Evolutionary conservation across 1,284 basidiomycete genomes (phyloP).

Genomic region (Pholiota adiposa): DNA sequence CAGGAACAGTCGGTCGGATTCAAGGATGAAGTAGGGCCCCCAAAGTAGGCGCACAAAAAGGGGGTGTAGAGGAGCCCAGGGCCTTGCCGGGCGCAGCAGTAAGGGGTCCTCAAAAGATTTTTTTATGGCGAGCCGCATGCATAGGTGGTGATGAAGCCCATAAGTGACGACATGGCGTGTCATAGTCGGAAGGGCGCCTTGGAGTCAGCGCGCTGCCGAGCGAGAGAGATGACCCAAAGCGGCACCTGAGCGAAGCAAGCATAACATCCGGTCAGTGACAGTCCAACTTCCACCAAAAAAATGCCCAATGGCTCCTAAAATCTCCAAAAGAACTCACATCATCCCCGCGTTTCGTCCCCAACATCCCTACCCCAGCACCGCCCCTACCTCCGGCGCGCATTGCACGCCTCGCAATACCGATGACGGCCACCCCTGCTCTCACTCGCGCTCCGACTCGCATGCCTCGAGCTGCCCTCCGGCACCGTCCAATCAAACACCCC

Average conservation of each 20-base stretch:
- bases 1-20: neutral
- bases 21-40: neutral
- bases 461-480: conserved; percentile 11
- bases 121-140: conserved; percentile 6
- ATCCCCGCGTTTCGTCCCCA: neutral
- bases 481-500: conserved; percentile 55
- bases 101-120: neutral
- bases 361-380: neutral
- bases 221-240: neutral
- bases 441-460: conserved; percentile 29
- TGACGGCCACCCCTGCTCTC: conserved; percentile 30
- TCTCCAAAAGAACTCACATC: neutral
- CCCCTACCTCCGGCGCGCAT: conserved; percentile 31
- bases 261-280: neutral
- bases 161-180: conserved; percentile 8
- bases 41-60: neutral
- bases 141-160: conserved; percentile 1
- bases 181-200: conserved; percentile 6
- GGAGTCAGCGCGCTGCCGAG: neutral
- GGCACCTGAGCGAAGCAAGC: neutral
- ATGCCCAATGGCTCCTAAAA: neutral
- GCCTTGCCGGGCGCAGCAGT: neutral
- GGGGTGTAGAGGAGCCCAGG: neutral
- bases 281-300: neutral
- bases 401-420: conserved; percentile 44